A percentile compares a stretch with the other conserved stretches of the same genome.
Evolutionary conservation across 1,139 yeast species (phyloP).

Genomic region (Schwanniomyces etchellsii): DNA sequence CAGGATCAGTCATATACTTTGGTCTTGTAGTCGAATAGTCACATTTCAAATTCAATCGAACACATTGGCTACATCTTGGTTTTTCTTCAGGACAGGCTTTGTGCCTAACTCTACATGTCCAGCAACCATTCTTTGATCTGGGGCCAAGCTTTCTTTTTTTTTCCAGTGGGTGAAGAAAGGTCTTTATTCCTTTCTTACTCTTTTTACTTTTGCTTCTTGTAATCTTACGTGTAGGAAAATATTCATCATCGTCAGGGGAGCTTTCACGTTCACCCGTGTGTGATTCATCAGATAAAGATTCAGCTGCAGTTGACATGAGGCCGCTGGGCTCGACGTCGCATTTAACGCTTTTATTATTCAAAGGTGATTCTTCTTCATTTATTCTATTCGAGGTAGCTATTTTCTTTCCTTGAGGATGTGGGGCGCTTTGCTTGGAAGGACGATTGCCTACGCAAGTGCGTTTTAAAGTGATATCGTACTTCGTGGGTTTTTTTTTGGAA

Average conservation of each 20-base stretch:
- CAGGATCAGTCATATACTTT: constrained; percentile 42
- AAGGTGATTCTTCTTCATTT: neutral
- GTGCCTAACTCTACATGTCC: constrained; percentile 65
- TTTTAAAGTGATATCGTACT: no score
- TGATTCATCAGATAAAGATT: constrained; percentile 1
- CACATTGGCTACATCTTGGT: constrained; percentile 53
- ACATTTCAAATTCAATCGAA: constrained; percentile 45
- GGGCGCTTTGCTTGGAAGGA: no score
- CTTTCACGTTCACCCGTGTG: neutral
- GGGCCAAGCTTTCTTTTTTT: constrained; percentile 16
- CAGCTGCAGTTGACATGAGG: neutral
- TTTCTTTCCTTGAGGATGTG: neutral
- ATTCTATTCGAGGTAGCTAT: neutral
- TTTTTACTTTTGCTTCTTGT: constrained; percentile 8
- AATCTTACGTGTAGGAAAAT: constrained; percentile 6
- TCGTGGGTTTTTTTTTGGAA: neutral
- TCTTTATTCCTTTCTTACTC: constrained; percentile 1
- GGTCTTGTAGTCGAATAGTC: constrained; percentile 52
- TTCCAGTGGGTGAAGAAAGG: constrained; percentile 4
- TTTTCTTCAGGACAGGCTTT: constrained; percentile 61
- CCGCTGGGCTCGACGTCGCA: no score
- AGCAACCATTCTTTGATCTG: constrained; percentile 57
- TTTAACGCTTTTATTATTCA: neutral
- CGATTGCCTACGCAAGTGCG: no score
- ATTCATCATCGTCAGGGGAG: constrained; percentile 6